These are phyloP conservation scores for Corymbia calophylla DNA, from an alignment of 441 rosid genomes.

Conservation along the genomic window DNA sequence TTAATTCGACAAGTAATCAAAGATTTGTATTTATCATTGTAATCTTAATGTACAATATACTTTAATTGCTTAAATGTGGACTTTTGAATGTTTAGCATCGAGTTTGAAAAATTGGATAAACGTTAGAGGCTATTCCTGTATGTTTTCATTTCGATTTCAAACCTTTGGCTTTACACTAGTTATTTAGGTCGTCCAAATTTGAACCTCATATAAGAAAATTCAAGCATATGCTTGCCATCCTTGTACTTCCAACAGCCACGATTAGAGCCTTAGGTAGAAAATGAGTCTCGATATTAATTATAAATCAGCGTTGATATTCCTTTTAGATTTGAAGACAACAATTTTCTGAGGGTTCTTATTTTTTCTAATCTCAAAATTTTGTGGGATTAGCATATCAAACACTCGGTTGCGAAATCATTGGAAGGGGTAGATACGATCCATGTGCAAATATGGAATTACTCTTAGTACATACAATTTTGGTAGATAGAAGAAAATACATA, in stretches of 20 bases:
- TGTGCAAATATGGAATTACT: neutral
- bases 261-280: neutral
- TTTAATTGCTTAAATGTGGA: accelerated
- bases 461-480: neutral
- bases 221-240: neutral
- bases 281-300: neutral
- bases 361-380: neutral
- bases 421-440: neutral
- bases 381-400: neutral
- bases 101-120: no score
- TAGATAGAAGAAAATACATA: neutral
- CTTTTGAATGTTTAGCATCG: neutral
- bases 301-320: neutral
- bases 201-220: neutral
- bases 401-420: neutral
- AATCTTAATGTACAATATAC: neutral
- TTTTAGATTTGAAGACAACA: neutral
- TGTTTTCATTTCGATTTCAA: neutral
- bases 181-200: neutral
- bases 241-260: neutral
- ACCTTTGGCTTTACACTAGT: neutral
- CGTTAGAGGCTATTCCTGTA: neutral
- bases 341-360: neutral
- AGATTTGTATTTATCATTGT: neutral
- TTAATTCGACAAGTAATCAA: neutral